Evolutionary conservation across 768 basidiomycete species (phyloP).

Genomic region (Neoboletus brunneissimus): DNA sequence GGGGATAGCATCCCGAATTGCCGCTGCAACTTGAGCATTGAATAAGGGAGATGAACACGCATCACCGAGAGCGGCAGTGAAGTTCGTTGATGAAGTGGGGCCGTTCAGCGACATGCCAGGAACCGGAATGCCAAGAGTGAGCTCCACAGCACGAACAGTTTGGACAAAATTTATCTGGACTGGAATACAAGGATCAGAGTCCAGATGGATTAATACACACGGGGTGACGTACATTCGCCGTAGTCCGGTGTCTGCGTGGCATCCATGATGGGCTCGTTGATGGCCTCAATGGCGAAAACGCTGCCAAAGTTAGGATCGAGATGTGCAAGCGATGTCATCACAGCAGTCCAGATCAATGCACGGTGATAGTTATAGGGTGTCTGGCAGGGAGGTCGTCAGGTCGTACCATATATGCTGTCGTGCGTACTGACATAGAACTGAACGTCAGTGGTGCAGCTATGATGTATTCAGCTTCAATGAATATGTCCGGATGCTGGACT

Average conservation of each 20-base stretch:
- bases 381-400: slow-evolving; percentile 25
- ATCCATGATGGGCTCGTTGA: slow-evolving; percentile 78
- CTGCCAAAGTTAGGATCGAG: slow-evolving; percentile 61
- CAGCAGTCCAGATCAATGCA: slow-evolving; percentile 76
- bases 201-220: not conserved
- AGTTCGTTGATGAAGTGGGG: slow-evolving; percentile 31
- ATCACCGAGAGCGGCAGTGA: slow-evolving; percentile 33
- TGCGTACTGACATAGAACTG: slow-evolving; percentile 63
- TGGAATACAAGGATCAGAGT: slow-evolving; percentile 25
- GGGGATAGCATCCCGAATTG: slow-evolving; percentile 35
- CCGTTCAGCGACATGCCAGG: slow-evolving; percentile 4
- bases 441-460: slow-evolving; percentile 63
- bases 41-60: slow-evolving; percentile 19
- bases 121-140: slow-evolving; percentile 52
- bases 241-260: slow-evolving; percentile 64
- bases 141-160: slow-evolving; percentile 64
- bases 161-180: slow-evolving; percentile 71
- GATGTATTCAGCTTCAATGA: slow-evolving; percentile 1
- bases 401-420: not conserved
- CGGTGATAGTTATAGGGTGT: slow-evolving; percentile 71
- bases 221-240: slow-evolving; percentile 54
- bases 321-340: slow-evolving; percentile 73
- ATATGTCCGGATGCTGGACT: not conserved
- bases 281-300: slow-evolving; percentile 70
- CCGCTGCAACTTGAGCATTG: slow-evolving; percentile 31